phyloP scores from a whole-genome alignment of 345 rosid species.

The Salix dunnii region DNA sequence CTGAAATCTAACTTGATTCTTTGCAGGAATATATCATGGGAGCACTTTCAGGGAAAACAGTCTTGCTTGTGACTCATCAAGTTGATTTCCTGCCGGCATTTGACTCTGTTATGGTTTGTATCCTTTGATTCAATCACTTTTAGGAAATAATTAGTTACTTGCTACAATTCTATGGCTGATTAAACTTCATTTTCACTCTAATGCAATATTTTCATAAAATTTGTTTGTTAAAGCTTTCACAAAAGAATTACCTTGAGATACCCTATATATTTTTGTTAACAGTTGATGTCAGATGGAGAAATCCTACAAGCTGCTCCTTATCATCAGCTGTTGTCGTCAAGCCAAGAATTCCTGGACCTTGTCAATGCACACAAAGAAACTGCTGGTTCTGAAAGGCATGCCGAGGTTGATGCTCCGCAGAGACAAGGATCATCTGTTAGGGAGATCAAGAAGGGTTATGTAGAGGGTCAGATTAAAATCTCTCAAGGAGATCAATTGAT shows the following conservation, averaged over 20 bases:
- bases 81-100: conserved; percentile 95
- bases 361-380: conserved; percentile 94
- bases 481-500: conserved; percentile 68
- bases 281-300: conserved; percentile 92
- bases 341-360: conserved; percentile 74
- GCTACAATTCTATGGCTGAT: not conserved
- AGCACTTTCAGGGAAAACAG: conserved; percentile 73
- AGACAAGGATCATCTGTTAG: conserved; percentile 25
- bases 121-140: not conserved
- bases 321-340: conserved; percentile 54
- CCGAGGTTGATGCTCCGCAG: conserved; percentile 36
- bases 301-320: conserved; percentile 68
- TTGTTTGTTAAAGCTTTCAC: not conserved
- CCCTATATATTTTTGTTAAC: conserved; percentile 15
- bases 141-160: not conserved
- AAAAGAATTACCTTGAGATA: not conserved
- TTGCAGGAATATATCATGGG: conserved; percentile 75
- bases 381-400: conserved; percentile 70
- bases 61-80: conserved; percentile 90
- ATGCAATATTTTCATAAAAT: not conserved
- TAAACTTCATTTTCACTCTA: not conserved
- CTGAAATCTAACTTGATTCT: conserved; percentile 23
- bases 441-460: conserved; percentile 58
- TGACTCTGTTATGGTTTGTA: conserved; percentile 73
- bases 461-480: conserved; percentile 36